Conservation (phyloP, 2,329 filamentous ascomycete genomes). For the Pseudonectria foliicola region DNA sequence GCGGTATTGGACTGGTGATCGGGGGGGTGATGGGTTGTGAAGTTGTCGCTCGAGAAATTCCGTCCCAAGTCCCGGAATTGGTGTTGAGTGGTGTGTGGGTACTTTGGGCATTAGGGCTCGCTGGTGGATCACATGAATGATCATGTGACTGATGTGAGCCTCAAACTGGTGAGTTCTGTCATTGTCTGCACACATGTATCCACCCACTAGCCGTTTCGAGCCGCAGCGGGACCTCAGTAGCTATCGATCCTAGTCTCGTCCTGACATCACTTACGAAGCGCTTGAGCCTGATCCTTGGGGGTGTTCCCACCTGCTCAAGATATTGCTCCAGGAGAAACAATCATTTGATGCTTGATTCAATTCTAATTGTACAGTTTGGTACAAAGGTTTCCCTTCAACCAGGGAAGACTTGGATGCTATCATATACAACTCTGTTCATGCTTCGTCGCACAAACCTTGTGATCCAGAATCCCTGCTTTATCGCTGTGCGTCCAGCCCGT, state of each 20-base stretch:
- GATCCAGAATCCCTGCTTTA: constrained; percentile 6
- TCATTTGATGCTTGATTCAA: constrained; percentile 14
- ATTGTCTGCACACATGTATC: no score
- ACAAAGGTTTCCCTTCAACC: constrained; percentile 16
- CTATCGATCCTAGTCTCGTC: no score
- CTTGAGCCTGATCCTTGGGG: no score
- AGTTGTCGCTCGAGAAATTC: constrained; percentile 21
- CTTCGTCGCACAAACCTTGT: constrained; percentile 1
- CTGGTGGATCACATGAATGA: constrained; percentile 8
- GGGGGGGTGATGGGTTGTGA: constrained; percentile 27
- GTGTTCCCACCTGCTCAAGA: no score
- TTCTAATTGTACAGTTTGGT: constrained; percentile 28
- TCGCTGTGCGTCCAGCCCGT: constrained; percentile 27
- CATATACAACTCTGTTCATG: constrained; percentile 16
- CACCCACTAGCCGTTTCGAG: no score
- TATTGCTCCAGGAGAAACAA: no score
- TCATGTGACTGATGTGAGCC: no score
- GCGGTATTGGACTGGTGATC: constrained; percentile 39
- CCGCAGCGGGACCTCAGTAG: no score
- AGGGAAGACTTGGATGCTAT: constrained; percentile 14
- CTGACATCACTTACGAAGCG: no score
- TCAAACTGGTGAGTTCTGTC: no score
- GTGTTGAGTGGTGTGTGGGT: constrained; percentile 21
- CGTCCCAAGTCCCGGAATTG: constrained; percentile 18
- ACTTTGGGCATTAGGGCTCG: constrained; percentile 24